These are phyloP conservation scores for Nannochloropsis oceanica DNA, from an alignment of 108 stramenopile species.

Conservation along the genomic window DNA sequence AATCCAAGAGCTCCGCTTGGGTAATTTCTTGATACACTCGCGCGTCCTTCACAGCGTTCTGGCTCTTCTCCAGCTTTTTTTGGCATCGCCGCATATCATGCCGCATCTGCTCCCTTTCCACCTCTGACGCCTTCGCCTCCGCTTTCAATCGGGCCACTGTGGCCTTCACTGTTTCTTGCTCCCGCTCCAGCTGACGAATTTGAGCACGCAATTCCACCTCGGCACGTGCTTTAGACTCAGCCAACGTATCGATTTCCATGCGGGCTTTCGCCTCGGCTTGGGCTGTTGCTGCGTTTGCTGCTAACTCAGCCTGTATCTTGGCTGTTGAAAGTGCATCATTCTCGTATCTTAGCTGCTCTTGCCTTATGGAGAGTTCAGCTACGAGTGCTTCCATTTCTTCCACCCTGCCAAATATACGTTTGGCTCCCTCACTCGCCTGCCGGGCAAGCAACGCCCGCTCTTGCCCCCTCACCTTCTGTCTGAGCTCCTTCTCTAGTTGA, in stretches of 20 bases:
- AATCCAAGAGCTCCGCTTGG: neutral
- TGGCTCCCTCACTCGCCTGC: neutral
- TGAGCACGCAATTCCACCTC: neutral
- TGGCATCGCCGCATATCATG: neutral
- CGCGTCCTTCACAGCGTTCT: neutral
- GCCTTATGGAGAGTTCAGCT: neutral
- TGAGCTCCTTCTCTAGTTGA: neutral
- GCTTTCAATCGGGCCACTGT: neutral
- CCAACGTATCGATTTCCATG: neutral
- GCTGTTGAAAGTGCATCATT: neutral
- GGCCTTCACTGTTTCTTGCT: neutral
- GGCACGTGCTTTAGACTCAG: neutral
- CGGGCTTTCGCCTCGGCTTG: neutral
- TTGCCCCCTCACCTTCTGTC: neutral
- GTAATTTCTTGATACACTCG: neutral
- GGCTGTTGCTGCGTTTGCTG: neutral
- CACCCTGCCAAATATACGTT: neutral
- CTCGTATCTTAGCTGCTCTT: neutral
- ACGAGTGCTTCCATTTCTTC: neutral
- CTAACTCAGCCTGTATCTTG: neutral
- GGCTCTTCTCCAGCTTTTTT: neutral
- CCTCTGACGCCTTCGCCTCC: neutral
- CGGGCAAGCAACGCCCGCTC: neutral
- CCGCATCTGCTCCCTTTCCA: neutral
- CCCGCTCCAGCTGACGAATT: neutral